Percentiles rank a stretch among this genome's conserved stretches.
These are phyloP conservation scores for Scheffersomyces ergatensis DNA, from an alignment of 805 yeast species.

Conservation along the genomic window DNA sequence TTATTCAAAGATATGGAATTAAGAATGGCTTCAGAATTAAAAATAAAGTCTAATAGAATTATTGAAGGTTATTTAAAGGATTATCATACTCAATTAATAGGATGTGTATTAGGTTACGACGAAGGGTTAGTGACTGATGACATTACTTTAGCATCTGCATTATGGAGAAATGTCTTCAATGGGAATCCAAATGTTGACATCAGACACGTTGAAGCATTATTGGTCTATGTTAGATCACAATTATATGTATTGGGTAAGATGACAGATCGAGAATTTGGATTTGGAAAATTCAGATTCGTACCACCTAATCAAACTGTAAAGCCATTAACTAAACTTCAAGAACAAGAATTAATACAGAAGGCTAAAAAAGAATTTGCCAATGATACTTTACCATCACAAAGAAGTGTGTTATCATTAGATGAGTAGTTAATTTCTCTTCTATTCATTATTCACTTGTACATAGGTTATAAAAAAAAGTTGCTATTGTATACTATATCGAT, in stretches of 20 bases:
- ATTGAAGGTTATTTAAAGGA: slow-evolving; percentile 86
- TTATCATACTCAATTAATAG: slow-evolving; percentile 86
- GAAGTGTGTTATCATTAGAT: slow-evolving; percentile 41
- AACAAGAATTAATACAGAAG: slow-evolving; percentile 46
- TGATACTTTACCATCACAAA: slow-evolving; percentile 58
- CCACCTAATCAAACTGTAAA: slow-evolving; percentile 78
- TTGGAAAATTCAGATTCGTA: slow-evolving; percentile 83
- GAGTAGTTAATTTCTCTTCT: slow-evolving; percentile 22
- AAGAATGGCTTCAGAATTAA: slow-evolving; percentile 82
- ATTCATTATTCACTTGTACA: neutral
- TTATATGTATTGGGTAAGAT: slow-evolving; percentile 81
- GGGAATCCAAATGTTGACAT: slow-evolving; percentile 80
- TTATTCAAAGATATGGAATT: slow-evolving; percentile 87
- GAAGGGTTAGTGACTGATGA: slow-evolving; percentile 85
- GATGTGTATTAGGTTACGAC: slow-evolving; percentile 86
- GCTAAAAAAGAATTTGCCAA: slow-evolving; percentile 55
- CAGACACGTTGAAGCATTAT: slow-evolving; percentile 80
- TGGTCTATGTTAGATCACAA: slow-evolving; percentile 88
- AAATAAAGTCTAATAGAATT: slow-evolving; percentile 74
- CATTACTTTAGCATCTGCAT: slow-evolving; percentile 70
- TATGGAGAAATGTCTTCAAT: slow-evolving; percentile 90
- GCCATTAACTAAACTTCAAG: slow-evolving; percentile 67
- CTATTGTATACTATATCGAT: too few relatives aligned
- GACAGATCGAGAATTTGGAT: slow-evolving; percentile 89
- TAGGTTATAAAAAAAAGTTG: slow-evolving; percentile 3